Evolutionary conservation across 2,329 filamentous ascomycete genomes (phyloP), one percentile per base, ranked within the genome.

Genomic region (Thermothelomyces thermophilus): DNA sequence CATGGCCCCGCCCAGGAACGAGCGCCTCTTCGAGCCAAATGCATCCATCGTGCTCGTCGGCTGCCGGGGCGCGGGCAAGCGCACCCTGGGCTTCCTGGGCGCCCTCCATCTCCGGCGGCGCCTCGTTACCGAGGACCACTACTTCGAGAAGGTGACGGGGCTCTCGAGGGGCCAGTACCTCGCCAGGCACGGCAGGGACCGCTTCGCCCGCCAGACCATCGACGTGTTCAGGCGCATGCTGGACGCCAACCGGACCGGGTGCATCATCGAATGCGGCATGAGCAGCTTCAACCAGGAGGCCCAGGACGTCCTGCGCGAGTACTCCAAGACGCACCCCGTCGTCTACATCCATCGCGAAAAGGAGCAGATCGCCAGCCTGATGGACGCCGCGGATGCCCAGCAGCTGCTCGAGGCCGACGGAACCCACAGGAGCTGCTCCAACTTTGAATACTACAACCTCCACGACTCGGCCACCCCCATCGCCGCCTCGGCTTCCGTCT

Each of bases 401-500:
- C 76, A 77, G 47, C 73, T 85, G 34, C 68, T 86, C 3, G 68
- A 71, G 26, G 75, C 73, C 20, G 75, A 77, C 45, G 69, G 72
- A 28, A 73, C 77, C 30, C 78, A 85, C 57, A 74, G 82, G 47
- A 69, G 71, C 5, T 84, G 81, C 64, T 82, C 83, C 10, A 88
- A 86, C 55, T 72, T 84, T 47, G 84, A 88, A 61, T 88, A 85
- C 62, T 87, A 79, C 68, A 87, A 87, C 58, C 69, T 85, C 11
- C 76, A 81, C 54, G 72, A 73, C 49, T 62, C 67, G 3, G 69
- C 71, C 42, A 62, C 35, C 17, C 14, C 64, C 33, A 59, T 55
- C 3, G 54, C 59, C 10, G 44, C 48, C 41, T 56, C 51, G 33
- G 58, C 52, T 22, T 42, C 48, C 11, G 47, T 37, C 39, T 58